phyloP scores from a whole-genome alignment of 2,329 filamentous ascomycete genomes.

The Fusarium nisikadoi region DNA sequence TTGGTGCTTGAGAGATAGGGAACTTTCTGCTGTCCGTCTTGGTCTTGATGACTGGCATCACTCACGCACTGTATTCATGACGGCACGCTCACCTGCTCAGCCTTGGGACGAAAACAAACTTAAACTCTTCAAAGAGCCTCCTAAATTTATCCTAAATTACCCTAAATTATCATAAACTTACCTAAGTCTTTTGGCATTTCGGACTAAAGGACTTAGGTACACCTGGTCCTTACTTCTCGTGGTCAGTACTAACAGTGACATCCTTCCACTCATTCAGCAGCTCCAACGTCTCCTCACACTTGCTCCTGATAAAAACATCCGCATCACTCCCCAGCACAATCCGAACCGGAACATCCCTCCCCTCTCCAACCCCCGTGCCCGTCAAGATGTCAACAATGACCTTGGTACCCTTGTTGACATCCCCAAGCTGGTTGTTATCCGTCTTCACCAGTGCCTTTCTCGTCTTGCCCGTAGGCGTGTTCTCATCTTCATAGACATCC shows the following conservation, averaged over 20 bases:
- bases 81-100: too few relatives aligned
- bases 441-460: constrained; percentile 47
- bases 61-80: neutral
- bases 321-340: constrained; percentile 66
- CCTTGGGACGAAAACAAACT: too few relatives aligned
- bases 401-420: constrained; percentile 63
- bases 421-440: constrained; percentile 64
- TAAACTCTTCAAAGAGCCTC: too few relatives aligned
- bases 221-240: neutral
- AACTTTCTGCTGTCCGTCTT: neutral
- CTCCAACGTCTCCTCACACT: constrained; percentile 55
- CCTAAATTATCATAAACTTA: too few relatives aligned
- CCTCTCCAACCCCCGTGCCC: constrained; percentile 57
- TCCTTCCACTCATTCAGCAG: constrained; percentile 62
- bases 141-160: too few relatives aligned
- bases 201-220: too few relatives aligned
- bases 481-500: constrained; percentile 47
- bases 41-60: neutral
- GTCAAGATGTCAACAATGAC: constrained; percentile 67
- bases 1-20: neutral
- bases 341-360: constrained; percentile 62
- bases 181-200: too few relatives aligned
- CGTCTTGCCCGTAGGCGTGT: constrained; percentile 43
- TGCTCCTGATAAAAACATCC: constrained; percentile 53
- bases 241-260: constrained; percentile 41